Evolutionary conservation across 2,329 filamentous ascomycete genomes (phyloP), one percentile per base, ranked within the genome.

Genomic region (Colletotrichum sp.): DNA sequence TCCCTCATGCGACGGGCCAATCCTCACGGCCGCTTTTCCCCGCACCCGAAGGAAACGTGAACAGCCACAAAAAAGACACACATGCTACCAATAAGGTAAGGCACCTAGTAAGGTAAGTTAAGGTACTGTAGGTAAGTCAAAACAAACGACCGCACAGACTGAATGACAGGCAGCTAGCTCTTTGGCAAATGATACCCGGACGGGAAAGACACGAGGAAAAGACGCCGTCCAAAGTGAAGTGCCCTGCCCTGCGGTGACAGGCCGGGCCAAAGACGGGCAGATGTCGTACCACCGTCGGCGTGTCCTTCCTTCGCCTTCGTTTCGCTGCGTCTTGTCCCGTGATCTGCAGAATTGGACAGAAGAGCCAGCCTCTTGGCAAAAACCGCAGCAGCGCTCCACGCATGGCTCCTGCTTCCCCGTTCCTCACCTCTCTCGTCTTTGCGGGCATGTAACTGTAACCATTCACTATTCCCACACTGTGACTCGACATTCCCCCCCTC

Each of bases 391-490:
- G 39, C 9, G 64, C 39, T 67, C 36, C 64, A 67, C 28, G 16
- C 49, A 68, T 60, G 66, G 66, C 66, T 68, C 66, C 66, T 68
- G 52, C 66, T 68, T 68, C 66, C 66, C 66, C 66, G 66, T 49
- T 39, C 66, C 66, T 39, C 32, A 21, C 52, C 66, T 55, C 66
- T 55, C 66, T 30, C 57, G 9, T 60, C 57, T 30, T 60, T n/a
- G 57, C 57, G 16, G n/a, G n/a, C 57, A 30, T 24, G 24, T 24
- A 24, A 24, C 24, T 21, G 24, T 30, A 30, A 18, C 30, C 30
- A 6, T 32, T 28, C 12, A 28, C 66, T 18, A 10, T 21, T 21
- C 28, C 26, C 9, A 16, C 44, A 18, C 24, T 36, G 36, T 52
- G 55, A 57, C 24, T 59, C 24, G 32, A 59, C 49, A 34, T 15